phyloP scores from a whole-genome alignment of 164 flowering plant genomes.

The Aristolochia californica region DNA sequence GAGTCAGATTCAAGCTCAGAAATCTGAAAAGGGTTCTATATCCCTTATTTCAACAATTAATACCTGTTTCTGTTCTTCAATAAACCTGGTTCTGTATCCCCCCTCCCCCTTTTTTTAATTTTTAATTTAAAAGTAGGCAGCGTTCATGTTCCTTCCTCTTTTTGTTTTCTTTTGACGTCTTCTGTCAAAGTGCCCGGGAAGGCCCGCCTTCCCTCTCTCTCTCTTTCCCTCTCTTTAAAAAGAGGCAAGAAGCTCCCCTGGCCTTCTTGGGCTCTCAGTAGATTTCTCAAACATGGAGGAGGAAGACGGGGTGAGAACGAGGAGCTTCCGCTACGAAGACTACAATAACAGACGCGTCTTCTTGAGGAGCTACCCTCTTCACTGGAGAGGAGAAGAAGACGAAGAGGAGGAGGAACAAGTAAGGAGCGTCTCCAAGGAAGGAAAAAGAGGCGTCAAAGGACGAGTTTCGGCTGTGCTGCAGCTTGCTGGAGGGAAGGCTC shows the following conservation, averaged over 20 bases:
- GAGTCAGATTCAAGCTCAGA: too few relatives aligned
- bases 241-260: background rate
- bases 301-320: conserved; percentile 15
- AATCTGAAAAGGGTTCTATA: too few relatives aligned
- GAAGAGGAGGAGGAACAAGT: background rate
- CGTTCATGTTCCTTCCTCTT: background rate
- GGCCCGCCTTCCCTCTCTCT: conserved; percentile 1
- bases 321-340: conserved; percentile 38
- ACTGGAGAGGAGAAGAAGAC: conserved; percentile 23
- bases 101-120: too few relatives aligned
- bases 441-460: conserved; percentile 16
- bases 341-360: conserved; percentile 37
- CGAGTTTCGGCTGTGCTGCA: conserved; percentile 20
- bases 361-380: conserved; percentile 50
- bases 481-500: conserved; percentile 27
- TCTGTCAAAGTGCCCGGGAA: conserved; percentile 1
- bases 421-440: background rate
- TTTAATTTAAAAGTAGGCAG: background rate
- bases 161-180: background rate
- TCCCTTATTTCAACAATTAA: too few relatives aligned
- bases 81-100: too few relatives aligned
- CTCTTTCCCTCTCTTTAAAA: background rate
- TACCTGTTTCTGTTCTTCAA: too few relatives aligned
- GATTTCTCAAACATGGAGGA: background rate
- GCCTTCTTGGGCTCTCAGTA: background rate